Base-by-base conservation (phyloP, 2,329 filamentous ascomycete species). In the Dactylellina sp. region DNA sequence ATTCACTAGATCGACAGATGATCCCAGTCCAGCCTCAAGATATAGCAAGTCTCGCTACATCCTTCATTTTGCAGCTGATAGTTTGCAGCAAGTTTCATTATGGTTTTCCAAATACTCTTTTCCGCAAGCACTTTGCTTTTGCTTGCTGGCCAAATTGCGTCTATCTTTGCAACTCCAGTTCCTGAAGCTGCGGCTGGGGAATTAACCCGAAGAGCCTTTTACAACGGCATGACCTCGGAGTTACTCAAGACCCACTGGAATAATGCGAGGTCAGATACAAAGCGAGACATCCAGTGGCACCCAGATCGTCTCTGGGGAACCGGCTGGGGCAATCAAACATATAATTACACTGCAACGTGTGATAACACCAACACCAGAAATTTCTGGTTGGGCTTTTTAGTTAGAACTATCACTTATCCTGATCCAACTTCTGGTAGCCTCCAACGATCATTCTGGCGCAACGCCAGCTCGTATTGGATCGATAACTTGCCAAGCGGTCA, bases 1-100 rank as follows among this genome's bases (percentile, higher is more conserved):
- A 40, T 32, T n/a, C 32, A 32, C 59, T 35, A 66, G 62, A 66
- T 66, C 62, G 62, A 66, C 62, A 66, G 62, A 66, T 32, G 62
- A 52, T 66, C 62, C 44, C 52, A 16, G 32, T 9, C 42, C 42
- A 49, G 52, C 53, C 53, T 59, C 62, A 59, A 59, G 22, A 28
- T 35, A 62, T 25, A 47, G 24, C 14, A 28, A n/a, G 18, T 9
- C 22, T 32, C 22, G 50, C 50, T 57, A 28, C n/a, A 50, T 7
- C n/a, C 2, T 50, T 20, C 28, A 4, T 28, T 14, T 25, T 16
- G 6, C n/a, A 50, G n/a, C 22, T 18, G 7, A 7, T 53, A 22
- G 28, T 14, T 18, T n/a, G 56, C 28, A 64, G 40, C 42, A 39
- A 59, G 7, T n/a, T 20, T 32, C 52, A 59, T 47, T 11, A 66